A percentile compares a stretch with the other conserved stretches of the same genome.
These are phyloP conservation scores for Cutaneotrichosporon sp. DNA, from an alignment of 1,284 basidiomycete species.

Conservation along the genomic window DNA sequence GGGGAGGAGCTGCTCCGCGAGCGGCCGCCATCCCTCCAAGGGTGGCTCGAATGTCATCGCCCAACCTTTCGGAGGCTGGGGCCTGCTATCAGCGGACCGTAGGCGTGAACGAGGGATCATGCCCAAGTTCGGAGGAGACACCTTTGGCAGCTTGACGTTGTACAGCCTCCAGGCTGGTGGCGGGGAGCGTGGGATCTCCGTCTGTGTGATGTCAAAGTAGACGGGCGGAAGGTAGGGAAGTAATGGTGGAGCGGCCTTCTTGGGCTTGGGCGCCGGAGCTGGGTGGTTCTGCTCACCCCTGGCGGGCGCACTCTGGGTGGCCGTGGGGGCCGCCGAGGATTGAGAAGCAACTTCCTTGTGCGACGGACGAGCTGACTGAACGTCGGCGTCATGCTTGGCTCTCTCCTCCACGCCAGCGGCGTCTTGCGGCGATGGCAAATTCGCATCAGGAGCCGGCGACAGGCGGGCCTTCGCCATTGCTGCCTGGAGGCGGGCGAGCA, in stretches of 20 bases:
- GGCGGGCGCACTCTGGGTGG: neutral
- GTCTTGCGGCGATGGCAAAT: neutral
- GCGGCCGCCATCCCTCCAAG: slow-evolving; percentile 59
- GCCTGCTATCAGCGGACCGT: slow-evolving; percentile 15
- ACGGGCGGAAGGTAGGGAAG: slow-evolving; percentile 17
- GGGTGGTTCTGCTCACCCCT: neutral
- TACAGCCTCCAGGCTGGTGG: slow-evolving; percentile 55
- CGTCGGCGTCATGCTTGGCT: neutral
- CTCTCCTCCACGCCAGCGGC: neutral
- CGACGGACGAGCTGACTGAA: neutral
- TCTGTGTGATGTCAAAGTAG: slow-evolving; percentile 40
- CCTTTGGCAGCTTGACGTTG: slow-evolving; percentile 59
- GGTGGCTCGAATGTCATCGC: slow-evolving; percentile 71
- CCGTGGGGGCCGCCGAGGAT: neutral
- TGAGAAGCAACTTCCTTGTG: neutral
- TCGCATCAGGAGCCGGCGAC: slow-evolving; percentile 26
- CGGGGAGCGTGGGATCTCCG: slow-evolving; percentile 43
- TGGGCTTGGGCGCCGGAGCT: neutral
- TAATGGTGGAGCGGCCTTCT: slow-evolving; percentile 7
- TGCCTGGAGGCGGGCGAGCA: slow-evolving; percentile 82
- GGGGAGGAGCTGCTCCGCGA: slow-evolving; percentile 64
- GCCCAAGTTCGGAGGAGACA: slow-evolving; percentile 23
- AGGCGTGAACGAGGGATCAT: slow-evolving; percentile 22
- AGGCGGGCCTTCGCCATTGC: slow-evolving; percentile 67
- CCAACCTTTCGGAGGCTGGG: slow-evolving; percentile 57